These are phyloP conservation scores for Vitis amurensis DNA, from an alignment of 164 flowering plant genomes.

Conservation along the genomic window DNA sequence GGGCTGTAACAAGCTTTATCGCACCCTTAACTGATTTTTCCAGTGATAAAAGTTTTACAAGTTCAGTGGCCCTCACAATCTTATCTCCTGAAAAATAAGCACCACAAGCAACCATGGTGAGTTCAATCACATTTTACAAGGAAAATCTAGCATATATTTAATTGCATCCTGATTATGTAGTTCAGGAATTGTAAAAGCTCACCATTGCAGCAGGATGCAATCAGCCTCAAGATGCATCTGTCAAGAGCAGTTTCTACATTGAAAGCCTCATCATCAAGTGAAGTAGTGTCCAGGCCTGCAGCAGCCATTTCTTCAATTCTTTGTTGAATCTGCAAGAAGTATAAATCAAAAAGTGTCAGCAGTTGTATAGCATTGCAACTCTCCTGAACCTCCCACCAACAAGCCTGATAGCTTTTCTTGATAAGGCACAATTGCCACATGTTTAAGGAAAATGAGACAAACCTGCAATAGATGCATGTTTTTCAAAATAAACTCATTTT, in stretches of 20 bases:
- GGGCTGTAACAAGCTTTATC: conserved; percentile 80
- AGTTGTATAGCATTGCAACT: neutral
- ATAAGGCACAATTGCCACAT: neutral
- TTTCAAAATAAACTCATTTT: conserved; percentile 83
- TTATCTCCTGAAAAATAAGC: conserved; percentile 71
- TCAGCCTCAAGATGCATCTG: conserved; percentile 85
- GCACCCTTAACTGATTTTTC: conserved; percentile 91
- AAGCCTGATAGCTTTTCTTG: neutral
- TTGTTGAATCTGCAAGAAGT: conserved; percentile 50
- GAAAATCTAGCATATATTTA: neutral
- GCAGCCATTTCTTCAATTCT: conserved; percentile 57
- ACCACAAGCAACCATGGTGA: conserved; percentile 5
- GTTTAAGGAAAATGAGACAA: neutral
- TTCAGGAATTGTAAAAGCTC: conserved; percentile 10
- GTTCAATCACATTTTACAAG: neutral
- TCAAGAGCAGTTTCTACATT: conserved; percentile 75
- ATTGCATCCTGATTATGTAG: neutral
- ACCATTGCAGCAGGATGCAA: conserved; percentile 95
- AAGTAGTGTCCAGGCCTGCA: conserved; percentile 51
- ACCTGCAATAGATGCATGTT: conserved; percentile 76
- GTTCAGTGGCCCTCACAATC: conserved; percentile 87
- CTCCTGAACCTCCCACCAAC: neutral
- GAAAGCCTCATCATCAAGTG: conserved; percentile 82
- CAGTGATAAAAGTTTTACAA: conserved; percentile 71
- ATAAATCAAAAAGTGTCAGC: neutral